A percentile compares a stretch with the other conserved stretches of the same genome.
These are phyloP conservation scores for Arachnomyces sp. DNA, from an alignment of 2,329 filamentous ascomycete genomes.

Conservation along the genomic window DNA sequence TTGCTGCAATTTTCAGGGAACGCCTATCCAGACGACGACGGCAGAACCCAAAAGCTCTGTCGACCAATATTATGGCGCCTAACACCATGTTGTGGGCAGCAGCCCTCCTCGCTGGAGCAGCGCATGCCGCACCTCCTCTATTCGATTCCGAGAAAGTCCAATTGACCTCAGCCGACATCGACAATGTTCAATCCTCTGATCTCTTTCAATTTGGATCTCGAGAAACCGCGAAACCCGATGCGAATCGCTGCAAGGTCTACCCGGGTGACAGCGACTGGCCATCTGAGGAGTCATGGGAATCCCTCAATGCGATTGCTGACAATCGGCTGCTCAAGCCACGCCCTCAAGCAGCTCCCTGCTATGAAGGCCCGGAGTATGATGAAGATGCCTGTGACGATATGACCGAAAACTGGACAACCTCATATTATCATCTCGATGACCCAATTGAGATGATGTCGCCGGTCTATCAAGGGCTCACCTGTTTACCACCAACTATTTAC, in stretches of 20 bases:
- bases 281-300: slow-evolving; percentile 11
- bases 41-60: too few relatives aligned
- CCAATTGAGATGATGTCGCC: slow-evolving; percentile 18
- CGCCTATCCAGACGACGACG: too few relatives aligned
- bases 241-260: slow-evolving; percentile 14
- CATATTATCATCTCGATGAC: slow-evolving; percentile 4
- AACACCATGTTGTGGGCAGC: not conserved
- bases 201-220: slow-evolving; percentile 1
- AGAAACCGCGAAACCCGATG: too few relatives aligned
- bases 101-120: not conserved
- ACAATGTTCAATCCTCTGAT: not conserved
- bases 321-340: slow-evolving; percentile 23
- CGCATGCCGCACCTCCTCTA: not conserved
- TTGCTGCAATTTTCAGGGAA: too few relatives aligned
- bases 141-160: slow-evolving; percentile 4
- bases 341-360: slow-evolving; percentile 25
- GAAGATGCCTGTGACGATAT: slow-evolving; percentile 15
- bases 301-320: slow-evolving; percentile 33
- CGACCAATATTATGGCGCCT: not conserved
- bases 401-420: slow-evolving; percentile 14
- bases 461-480: slow-evolving; percentile 20
- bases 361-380: slow-evolving; percentile 19
- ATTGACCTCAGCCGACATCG: slow-evolving; percentile 1
- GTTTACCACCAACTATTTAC: slow-evolving; percentile 13
- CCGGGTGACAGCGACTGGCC: slow-evolving; percentile 19